These are phyloP conservation scores for Paramecium biaurelia DNA, from an alignment of 73 alveolate genomes.

Conservation along the genomic window DNA sequence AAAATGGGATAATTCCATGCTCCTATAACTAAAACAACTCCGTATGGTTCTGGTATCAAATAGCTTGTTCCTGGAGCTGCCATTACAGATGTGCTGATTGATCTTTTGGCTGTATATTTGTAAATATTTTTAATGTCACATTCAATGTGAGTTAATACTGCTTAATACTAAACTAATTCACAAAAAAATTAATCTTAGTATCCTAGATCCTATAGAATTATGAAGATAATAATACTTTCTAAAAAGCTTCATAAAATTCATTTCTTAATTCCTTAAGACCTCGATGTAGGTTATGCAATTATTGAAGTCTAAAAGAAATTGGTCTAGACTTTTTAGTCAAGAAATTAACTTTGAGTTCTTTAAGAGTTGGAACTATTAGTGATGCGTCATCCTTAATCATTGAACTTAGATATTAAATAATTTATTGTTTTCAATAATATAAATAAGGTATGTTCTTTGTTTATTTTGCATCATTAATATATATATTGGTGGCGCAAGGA, in stretches of 20 bases:
- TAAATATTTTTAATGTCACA: slow-evolving; percentile 49
- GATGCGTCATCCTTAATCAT: slow-evolving; percentile 58
- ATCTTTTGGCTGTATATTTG: slow-evolving; percentile 65
- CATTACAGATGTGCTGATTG: slow-evolving; percentile 66
- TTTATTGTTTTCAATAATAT: neutral
- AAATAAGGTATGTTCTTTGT: neutral
- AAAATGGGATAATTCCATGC: slow-evolving; percentile 95
- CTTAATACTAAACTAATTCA: slow-evolving; percentile 44
- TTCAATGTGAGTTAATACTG: slow-evolving; percentile 62
- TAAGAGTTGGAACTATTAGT: slow-evolving; percentile 41
- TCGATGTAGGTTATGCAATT: slow-evolving; percentile 63
- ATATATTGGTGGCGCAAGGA: neutral
- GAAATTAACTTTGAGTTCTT: slow-evolving; percentile 66
- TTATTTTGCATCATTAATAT: neutral
- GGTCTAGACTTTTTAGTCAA: slow-evolving; percentile 65
- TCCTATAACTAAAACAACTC: slow-evolving; percentile 88
- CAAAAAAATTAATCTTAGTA: slow-evolving; percentile 56
- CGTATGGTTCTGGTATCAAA: slow-evolving; percentile 86
- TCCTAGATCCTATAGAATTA: slow-evolving; percentile 66
- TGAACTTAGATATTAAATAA: neutral
- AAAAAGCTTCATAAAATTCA: slow-evolving; percentile 69
- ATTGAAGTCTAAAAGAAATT: slow-evolving; percentile 66
- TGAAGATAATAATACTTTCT: neutral
- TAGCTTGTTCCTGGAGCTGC: slow-evolving; percentile 73
- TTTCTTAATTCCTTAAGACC: slow-evolving; percentile 71